Evolutionary conservation across 805 yeast genomes (phyloP).

Genomic region (Dipodascus albidus): DNA sequence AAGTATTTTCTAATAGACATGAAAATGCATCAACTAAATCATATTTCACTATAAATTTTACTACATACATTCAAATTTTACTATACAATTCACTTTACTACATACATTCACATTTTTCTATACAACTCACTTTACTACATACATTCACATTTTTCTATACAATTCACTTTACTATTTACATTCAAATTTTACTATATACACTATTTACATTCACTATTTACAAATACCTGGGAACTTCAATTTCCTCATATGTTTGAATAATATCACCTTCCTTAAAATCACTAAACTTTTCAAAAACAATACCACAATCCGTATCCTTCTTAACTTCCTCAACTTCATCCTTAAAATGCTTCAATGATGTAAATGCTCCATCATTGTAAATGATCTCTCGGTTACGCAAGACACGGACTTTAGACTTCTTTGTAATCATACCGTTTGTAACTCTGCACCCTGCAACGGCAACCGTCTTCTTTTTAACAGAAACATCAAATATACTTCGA

Average conservation of each 20-base stretch:
- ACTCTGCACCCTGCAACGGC: slow-evolving; percentile 86
- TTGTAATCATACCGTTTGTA: slow-evolving; percentile 49
- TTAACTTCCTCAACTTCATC: slow-evolving; percentile 67
- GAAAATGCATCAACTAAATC: too few relatives aligned
- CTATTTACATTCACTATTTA: slow-evolving; percentile 8
- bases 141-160: too few relatives aligned
- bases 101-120: too few relatives aligned
- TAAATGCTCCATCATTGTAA: slow-evolving; percentile 44
- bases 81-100: too few relatives aligned
- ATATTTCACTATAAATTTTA: too few relatives aligned
- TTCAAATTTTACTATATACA: neutral
- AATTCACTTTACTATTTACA: slow-evolving; percentile 1
- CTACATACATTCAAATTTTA: too few relatives aligned
- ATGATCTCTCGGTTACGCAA: slow-evolving; percentile 37
- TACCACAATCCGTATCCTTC: slow-evolving; percentile 87
- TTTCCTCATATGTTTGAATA: slow-evolving; percentile 62
- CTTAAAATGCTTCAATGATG: slow-evolving; percentile 69
- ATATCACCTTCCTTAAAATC: slow-evolving; percentile 65
- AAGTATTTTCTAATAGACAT: too few relatives aligned
- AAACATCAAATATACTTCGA: slow-evolving; percentile 60
- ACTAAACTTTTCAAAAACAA: slow-evolving; percentile 56
- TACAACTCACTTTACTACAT: too few relatives aligned
- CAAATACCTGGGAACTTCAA: slow-evolving; percentile 40
- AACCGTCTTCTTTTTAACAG: slow-evolving; percentile 39
- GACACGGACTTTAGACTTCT: slow-evolving; percentile 48